Evolutionary conservation across 2,329 filamentous ascomycete species (phyloP).

Genomic region (Pseudogymnoascus sp.): DNA sequence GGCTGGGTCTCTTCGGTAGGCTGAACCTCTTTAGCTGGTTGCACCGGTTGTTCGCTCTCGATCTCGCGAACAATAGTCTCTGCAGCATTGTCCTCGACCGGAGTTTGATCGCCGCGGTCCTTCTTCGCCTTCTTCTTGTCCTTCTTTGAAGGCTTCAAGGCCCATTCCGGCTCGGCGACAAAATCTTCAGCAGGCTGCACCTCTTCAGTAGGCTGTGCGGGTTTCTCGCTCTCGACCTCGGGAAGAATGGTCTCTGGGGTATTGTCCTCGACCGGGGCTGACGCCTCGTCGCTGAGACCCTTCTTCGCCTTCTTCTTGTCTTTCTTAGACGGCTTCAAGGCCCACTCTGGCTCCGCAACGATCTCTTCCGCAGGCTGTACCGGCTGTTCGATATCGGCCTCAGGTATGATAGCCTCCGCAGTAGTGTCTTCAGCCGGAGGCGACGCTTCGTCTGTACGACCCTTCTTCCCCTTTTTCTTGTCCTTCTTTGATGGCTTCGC

Average conservation of each 20-base stretch:
- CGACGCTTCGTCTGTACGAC: background rate
- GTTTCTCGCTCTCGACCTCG: background rate
- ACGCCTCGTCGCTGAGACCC: background rate
- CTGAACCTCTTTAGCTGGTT: background rate
- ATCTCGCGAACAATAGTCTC: background rate
- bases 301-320: slow-evolving; percentile 29
- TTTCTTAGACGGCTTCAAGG: slow-evolving; percentile 24
- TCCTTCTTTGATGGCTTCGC: slow-evolving; percentile 12
- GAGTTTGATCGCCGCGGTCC: background rate
- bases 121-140: slow-evolving; percentile 29
- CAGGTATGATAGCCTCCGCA: background rate
- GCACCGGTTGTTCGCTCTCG: background rate
- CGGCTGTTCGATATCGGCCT: background rate
- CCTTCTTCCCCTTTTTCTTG: slow-evolving; percentile 29
- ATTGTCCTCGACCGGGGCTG: background rate
- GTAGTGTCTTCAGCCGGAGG: background rate
- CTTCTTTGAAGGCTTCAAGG: slow-evolving; percentile 24
- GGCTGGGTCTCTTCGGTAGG: slow-evolving; percentile 12
- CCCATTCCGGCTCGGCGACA: background rate
- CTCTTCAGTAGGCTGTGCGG: background rate
- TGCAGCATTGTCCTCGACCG: background rate
- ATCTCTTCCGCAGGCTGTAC: background rate
- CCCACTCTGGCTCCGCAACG: background rate
- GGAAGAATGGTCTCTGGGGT: too few relatives aligned
- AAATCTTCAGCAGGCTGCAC: background rate